phyloP scores from a whole-genome alignment of 345 rosid genomes.

The Tarenaya hassleriana region DNA sequence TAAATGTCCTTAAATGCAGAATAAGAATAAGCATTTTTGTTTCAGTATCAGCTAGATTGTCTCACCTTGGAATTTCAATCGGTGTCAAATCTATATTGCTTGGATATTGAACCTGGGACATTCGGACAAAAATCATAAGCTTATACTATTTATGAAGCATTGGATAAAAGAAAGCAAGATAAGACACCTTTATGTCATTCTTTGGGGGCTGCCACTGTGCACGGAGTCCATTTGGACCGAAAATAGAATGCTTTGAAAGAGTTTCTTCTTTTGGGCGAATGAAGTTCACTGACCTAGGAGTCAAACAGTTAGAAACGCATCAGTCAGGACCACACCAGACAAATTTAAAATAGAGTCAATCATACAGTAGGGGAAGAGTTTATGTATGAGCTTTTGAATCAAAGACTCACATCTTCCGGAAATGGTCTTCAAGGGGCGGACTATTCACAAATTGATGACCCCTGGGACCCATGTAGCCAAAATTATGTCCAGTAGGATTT shows the following conservation, averaged over 20 bases:
- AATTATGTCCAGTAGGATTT: constrained; percentile 36
- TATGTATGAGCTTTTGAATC: background rate
- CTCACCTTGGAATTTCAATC: constrained; percentile 76
- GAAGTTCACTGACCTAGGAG: constrained; percentile 56
- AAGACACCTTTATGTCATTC: constrained; percentile 47
- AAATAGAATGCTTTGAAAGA: constrained; percentile 81
- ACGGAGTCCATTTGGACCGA: constrained; percentile 79
- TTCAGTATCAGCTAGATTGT: constrained; percentile 15
- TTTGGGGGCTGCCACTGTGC: constrained; percentile 82
- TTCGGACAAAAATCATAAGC: constrained; percentile 21
- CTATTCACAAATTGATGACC: constrained; percentile 33
- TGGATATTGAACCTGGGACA: constrained; percentile 74
- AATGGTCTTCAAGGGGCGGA: constrained; percentile 50
- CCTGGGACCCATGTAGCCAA: constrained; percentile 43
- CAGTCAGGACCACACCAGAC: constrained; percentile 17
- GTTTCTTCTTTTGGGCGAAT: constrained; percentile 70
- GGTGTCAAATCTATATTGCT: constrained; percentile 72
- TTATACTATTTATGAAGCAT: constrained; percentile 6
- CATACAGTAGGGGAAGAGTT: constrained; percentile 5
- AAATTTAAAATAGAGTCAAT: background rate
- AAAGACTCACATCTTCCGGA: constrained; percentile 53
- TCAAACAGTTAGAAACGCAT: constrained; percentile 6
- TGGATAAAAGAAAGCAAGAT: constrained; percentile 14
- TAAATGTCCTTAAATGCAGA: constrained; percentile 2
- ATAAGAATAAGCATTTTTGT: constrained; percentile 5